Base-by-base conservation (phyloP, 495 filamentous ascomycete genomes). In the Thermothielavioides terrestris region DNA sequence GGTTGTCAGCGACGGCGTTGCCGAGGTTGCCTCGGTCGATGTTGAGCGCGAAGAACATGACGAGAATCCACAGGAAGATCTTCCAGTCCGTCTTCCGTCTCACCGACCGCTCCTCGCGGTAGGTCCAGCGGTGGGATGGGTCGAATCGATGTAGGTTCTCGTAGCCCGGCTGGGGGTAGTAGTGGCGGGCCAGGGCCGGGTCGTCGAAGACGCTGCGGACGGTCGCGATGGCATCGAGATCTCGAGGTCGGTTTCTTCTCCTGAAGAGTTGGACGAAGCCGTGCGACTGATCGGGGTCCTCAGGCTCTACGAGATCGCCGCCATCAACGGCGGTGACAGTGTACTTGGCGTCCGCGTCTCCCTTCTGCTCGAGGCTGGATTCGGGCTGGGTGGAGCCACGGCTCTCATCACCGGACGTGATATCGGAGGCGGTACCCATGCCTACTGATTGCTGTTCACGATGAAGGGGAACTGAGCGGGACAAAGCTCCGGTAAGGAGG, bases 61-160 rank as follows among this genome's bases (percentile, higher is more conserved):
- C 44, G 28, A 46, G 54, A 11, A 41, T 36, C 57, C 60, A 63
- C 5, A 45, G 31, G 2, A 47, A 50, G 21, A 64, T 47, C 30
- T 54, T 55, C 59, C 47, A 62, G 46, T 64, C 61, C 0, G 60
- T 58, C 50, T 66, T 69, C n/a, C 30, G 60, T 40, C 56, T 34
- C 10, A 64, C 32, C n/a, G 54, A 49, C 25, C 49, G 42, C 53
- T 78, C 77, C 54, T 79, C 77, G 6, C 50, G 53, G 62, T 66
- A 75, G 7, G 72, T 78, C 77, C 77, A 78, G 54, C 69, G 55
- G n/a, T 65, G 64, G 1, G 60, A 60, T 2, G 76, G 74, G 49
- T 80, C 75, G 44, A 78, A 79, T 11, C 68, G 66, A 49, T 74
- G 70, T 17, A 70, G 52, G 48, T 77, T 77, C 55, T 79, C 75